phyloP scores from a whole-genome alignment of 257 asterid species.

The Plectranthus barbatus region DNA sequence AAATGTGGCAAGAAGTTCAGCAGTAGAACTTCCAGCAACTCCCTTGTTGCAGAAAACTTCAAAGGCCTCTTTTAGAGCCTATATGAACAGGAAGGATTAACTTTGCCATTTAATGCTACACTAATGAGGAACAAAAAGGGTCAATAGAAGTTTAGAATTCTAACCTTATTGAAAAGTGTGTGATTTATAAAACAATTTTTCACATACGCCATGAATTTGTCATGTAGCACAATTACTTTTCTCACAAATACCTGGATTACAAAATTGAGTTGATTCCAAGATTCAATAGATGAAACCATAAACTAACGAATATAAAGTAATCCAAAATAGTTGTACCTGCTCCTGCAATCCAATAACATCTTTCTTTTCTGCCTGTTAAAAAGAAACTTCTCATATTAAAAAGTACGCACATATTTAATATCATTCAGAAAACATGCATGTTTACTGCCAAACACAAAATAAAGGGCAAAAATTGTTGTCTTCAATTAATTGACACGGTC shows the following conservation, averaged over 20 bases:
- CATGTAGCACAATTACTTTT: slow-evolving; percentile 88
- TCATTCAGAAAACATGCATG: no score
- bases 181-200: slow-evolving; percentile 77
- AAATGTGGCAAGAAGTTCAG: slow-evolving; percentile 95
- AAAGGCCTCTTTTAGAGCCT: slow-evolving; percentile 99
- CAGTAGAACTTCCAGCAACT: slow-evolving; percentile 95
- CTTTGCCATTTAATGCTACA: background rate
- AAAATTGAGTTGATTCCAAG: slow-evolving; percentile 3
- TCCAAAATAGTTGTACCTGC: slow-evolving; percentile 45
- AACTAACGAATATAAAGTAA: background rate
- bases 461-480: no score
- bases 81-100: background rate
- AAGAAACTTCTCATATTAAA: slow-evolving; percentile 13
- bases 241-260: slow-evolving; percentile 73
- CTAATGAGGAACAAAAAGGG: background rate
- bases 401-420: no score
- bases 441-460: no score
- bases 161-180: slow-evolving; percentile 96
- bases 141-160: slow-evolving; percentile 4
- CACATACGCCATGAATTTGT: slow-evolving; percentile 88
- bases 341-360: slow-evolving; percentile 80
- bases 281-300: no score
- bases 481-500: no score
- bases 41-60: slow-evolving; percentile 97
- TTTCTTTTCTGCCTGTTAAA: slow-evolving; percentile 79